Evolutionary conservation across 306 rosid species (phyloP), one percentile per base, ranked within the genome.

Genomic region (Malus fusca): DNA sequence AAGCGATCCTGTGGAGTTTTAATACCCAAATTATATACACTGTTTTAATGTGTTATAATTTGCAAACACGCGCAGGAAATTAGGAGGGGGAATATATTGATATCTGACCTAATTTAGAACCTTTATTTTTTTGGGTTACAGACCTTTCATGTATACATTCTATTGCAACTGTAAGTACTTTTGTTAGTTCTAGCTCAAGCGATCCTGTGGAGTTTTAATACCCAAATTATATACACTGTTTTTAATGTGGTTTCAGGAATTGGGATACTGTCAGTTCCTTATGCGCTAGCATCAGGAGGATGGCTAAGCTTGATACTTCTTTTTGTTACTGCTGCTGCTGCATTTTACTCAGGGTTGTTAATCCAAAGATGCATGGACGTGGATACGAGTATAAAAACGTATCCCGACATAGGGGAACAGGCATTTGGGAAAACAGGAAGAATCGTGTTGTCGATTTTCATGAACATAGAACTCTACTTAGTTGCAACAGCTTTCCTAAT

Each of bases 241-340:
- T 23, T 4, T 25, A 25, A 61, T 67, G 79, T 25, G 52, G 64
- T 76, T 77, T 0, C 79, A 90, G 92, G 96, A 82, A 84, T 88
- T 66, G 96, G 93, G 60, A 78, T 90, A 33, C 80, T 84, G 2
- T 90, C 91, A 2, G 77, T 90, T 84, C 93, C 93, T 26, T 90
- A 87, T 68, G 96, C 93, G 43, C 84, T 90, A 3, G 81, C 96
- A 52, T 77, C 90, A 18, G 91, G 96, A 55, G 96, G 93, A n/a
- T 90, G 91, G 91, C 52, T 91, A 48, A 91, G 87, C 75, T 66
- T 91, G 58, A 60, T 64, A 55, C 86, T 87, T 70, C 82, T 91
- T 12, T 76, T 88, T 22, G 58, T 63, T 11, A 76, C 87, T 17
- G 80, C 93, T 1, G 18, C 40, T 4, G 69, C 23, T 43, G 73